A percentile compares a stretch with the other conserved stretches of the same genome.
phyloP scores from a whole-genome alignment of 306 rosid genomes.

The Citrullus colocynthis region DNA sequence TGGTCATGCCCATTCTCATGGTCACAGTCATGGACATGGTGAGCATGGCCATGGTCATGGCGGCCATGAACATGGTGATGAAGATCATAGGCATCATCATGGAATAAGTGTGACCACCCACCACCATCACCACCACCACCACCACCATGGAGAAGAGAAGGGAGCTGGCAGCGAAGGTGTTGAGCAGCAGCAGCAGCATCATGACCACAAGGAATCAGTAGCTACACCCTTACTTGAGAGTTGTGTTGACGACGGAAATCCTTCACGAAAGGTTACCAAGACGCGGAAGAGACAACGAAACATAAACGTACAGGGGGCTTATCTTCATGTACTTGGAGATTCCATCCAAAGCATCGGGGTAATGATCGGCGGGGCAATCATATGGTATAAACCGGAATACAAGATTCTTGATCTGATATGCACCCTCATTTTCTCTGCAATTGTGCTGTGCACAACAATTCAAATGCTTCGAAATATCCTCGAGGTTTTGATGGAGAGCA shows the following conservation, averaged over 20 bases:
- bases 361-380: slow-evolving; percentile 52
- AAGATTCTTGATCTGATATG: slow-evolving; percentile 37
- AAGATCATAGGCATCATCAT: slow-evolving; percentile 23
- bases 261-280: not conserved
- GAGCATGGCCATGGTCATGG: slow-evolving; percentile 13
- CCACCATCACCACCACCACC: slow-evolving; percentile 13
- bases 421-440: slow-evolving; percentile 27
- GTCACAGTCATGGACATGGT: slow-evolving; percentile 21
- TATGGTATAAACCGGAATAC: slow-evolving; percentile 42
- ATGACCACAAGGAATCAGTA: slow-evolving; percentile 5
- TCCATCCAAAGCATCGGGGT: slow-evolving; percentile 46
- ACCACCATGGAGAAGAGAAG: slow-evolving; percentile 1
- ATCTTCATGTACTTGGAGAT: slow-evolving; percentile 52
- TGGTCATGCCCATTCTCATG: slow-evolving; percentile 24
- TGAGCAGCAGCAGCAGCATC: slow-evolving; percentile 25
- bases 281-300: slow-evolving; percentile 18
- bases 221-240: slow-evolving; percentile 22
- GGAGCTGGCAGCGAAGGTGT: not conserved
- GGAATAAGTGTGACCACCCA: slow-evolving; percentile 17
- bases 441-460: slow-evolving; percentile 33
- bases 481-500: slow-evolving; percentile 53
- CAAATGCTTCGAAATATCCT: slow-evolving; percentile 42
- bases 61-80: slow-evolving; percentile 14
- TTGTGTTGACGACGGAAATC: slow-evolving; percentile 13
- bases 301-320: slow-evolving; percentile 45